Percentiles rank a stretch among this genome's conserved stretches.
Evolutionary conservation across 208 protist genomes (phyloP).

Genomic region (Kentomonas sorsogonicus): DNA sequence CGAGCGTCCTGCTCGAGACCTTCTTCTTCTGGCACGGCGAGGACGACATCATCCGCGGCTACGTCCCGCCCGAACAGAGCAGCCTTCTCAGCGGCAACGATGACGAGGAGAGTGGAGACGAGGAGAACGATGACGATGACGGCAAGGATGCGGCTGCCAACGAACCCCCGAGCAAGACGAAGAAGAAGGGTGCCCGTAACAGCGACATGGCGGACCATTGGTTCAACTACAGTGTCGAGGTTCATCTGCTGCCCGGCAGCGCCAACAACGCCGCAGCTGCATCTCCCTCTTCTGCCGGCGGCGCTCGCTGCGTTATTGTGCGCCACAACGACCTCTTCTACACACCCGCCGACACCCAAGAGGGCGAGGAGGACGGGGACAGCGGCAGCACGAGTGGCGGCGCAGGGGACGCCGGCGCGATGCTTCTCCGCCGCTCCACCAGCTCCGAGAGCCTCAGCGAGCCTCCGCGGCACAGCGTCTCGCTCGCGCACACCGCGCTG

Average conservation of each 20-base stretch:
- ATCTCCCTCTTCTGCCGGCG: not conserved
- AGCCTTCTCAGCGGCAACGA: not conserved
- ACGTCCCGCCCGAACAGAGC: constrained; percentile 24
- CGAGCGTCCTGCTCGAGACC: constrained; percentile 63
- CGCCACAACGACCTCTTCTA: constrained; percentile 28
- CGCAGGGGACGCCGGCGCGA: no score
- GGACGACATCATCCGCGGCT: constrained; percentile 72
- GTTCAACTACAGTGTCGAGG: constrained; percentile 66
- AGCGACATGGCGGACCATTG: constrained; percentile 41
- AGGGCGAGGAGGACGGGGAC: constrained; percentile 3
- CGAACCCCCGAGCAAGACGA: not conserved
- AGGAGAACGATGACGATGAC: not conserved
- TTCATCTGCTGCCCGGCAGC: constrained; percentile 23
- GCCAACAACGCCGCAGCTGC: not conserved
- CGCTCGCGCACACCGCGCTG: constrained; percentile 27
- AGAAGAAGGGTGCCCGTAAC: not conserved
- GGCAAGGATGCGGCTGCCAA: constrained; percentile 1
- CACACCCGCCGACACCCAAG: constrained; percentile 15
- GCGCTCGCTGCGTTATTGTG: constrained; percentile 28
- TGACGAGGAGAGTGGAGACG: not conserved
- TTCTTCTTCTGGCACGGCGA: constrained; percentile 82
- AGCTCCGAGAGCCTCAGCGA: no score
- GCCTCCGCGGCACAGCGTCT: no score
- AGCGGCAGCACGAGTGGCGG: not conserved
- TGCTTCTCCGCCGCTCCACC: no score